phyloP scores from a whole-genome alignment of 2,329 filamentous ascomycete species.

The Penicillium sp. region DNA sequence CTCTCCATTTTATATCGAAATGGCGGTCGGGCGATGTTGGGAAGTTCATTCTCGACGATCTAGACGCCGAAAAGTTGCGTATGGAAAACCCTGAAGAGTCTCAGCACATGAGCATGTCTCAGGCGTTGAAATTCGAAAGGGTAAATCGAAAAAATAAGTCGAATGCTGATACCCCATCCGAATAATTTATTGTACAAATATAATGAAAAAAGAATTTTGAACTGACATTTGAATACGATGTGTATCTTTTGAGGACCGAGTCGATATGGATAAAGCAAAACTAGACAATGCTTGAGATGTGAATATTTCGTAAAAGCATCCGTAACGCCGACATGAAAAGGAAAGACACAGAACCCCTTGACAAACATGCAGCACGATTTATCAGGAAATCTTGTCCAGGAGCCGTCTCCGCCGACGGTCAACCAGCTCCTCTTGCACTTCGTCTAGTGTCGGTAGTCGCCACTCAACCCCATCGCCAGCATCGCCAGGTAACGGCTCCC shows the following conservation, averaged over 20 bases:
- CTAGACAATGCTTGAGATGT: conserved; percentile 16
- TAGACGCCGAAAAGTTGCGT: conserved; percentile 63
- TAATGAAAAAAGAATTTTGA: conserved; percentile 9
- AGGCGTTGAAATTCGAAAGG: conserved; percentile 44
- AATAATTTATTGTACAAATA: conserved; percentile 28
- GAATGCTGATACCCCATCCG: conserved; percentile 18
- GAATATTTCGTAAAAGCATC: conserved; percentile 23
- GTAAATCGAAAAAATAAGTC: conserved; percentile 29
- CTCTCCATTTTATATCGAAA: conserved; percentile 75
- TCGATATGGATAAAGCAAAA: conserved; percentile 6
- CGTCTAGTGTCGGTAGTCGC: conserved; percentile 80
- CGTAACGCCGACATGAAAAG: conserved; percentile 23
- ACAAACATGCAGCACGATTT: neutral
- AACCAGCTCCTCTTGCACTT: conserved; percentile 92
- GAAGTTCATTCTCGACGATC: conserved; percentile 74
- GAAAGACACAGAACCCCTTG: neutral
- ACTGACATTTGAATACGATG: neutral
- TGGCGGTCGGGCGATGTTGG: conserved; percentile 80
- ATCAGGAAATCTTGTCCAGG: conserved; percentile 71
- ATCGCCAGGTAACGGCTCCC: conserved; percentile 87
- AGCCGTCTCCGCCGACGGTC: conserved; percentile 80
- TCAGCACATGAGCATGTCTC: conserved; percentile 43
- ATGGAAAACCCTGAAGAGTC: conserved; percentile 33
- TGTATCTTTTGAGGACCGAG: conserved; percentile 9
- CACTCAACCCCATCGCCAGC: conserved; percentile 77